These are phyloP conservation scores for Saccharum spontaneum DNA, from an alignment of 176 grass and related monocot species.

Conservation along the genomic window DNA sequence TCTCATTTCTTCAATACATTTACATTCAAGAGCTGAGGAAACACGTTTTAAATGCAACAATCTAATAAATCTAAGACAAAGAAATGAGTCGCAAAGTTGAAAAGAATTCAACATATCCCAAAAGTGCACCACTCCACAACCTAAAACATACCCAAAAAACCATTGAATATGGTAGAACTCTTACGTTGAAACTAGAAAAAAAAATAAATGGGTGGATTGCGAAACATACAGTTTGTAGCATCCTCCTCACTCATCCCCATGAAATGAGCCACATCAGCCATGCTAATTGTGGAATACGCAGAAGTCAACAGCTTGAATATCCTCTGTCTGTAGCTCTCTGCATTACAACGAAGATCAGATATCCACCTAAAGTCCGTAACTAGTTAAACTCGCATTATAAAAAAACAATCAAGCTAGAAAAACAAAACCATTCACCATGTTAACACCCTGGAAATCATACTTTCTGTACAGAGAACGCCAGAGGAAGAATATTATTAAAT, in stretches of 20 bases:
- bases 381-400: background rate
- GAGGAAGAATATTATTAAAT: background rate
- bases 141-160: background rate
- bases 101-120: background rate
- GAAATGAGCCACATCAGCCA: constrained; percentile 76
- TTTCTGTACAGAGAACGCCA: background rate
- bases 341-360: constrained; percentile 7
- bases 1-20: background rate
- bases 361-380: background rate
- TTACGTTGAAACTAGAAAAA: background rate
- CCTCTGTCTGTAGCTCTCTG: constrained; percentile 95
- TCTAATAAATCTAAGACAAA: background rate
- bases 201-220: background rate
- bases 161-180: background rate
- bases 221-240: constrained; percentile 75
- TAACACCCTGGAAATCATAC: background rate
- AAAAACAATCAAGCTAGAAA: constrained; percentile 19
- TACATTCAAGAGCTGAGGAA: background rate
- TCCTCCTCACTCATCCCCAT: constrained; percentile 88
- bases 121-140: background rate
- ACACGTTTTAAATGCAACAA: background rate
- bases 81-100: background rate
- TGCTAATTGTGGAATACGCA: constrained; percentile 83
- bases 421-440: background rate
- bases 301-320: constrained; percentile 84